Evolutionary conservation across 2,329 filamentous ascomycete species (phyloP).

Genomic region (Exophiala bonariae): DNA sequence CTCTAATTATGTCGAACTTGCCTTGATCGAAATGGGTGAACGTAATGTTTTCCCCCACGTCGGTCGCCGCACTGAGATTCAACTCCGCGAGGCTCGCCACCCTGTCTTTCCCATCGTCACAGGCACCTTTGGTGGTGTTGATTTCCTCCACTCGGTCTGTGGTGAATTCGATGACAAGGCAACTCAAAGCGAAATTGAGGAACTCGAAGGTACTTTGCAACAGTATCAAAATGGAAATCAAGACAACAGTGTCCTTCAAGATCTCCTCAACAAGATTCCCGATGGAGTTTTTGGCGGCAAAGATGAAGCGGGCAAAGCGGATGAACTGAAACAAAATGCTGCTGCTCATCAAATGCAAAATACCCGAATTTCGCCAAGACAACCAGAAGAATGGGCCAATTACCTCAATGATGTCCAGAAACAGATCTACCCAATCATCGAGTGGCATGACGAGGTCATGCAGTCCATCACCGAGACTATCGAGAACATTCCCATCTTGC

Average conservation of each 20-base stretch:
- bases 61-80: slow-evolving; percentile 69
- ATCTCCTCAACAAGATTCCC: slow-evolving; percentile 79
- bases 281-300: slow-evolving; percentile 75
- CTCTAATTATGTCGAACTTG: slow-evolving; percentile 89
- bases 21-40: slow-evolving; percentile 83
- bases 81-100: slow-evolving; percentile 64
- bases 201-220: slow-evolving; percentile 79
- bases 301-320: slow-evolving; percentile 72
- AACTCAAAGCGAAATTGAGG: slow-evolving; percentile 85
- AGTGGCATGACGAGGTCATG: slow-evolving; percentile 89
- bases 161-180: slow-evolving; percentile 81
- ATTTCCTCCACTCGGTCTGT: slow-evolving; percentile 87
- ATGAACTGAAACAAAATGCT: slow-evolving; percentile 77
- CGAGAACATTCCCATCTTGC: slow-evolving; percentile 81
- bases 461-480: slow-evolving; percentile 75
- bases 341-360: slow-evolving; percentile 73
- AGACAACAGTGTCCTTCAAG: slow-evolving; percentile 67
- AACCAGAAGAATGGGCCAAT: slow-evolving; percentile 80
- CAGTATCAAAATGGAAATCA: slow-evolving; percentile 59
- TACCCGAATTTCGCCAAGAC: slow-evolving; percentile 69
- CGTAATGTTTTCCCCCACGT: slow-evolving; percentile 82
- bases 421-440: slow-evolving; percentile 84
- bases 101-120: slow-evolving; percentile 81
- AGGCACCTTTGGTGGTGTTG: slow-evolving; percentile 91
- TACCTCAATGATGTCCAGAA: slow-evolving; percentile 72